Conservation (phyloP, 371 early-diverging fungal genomes). For the Mucor plumbeus region DNA sequence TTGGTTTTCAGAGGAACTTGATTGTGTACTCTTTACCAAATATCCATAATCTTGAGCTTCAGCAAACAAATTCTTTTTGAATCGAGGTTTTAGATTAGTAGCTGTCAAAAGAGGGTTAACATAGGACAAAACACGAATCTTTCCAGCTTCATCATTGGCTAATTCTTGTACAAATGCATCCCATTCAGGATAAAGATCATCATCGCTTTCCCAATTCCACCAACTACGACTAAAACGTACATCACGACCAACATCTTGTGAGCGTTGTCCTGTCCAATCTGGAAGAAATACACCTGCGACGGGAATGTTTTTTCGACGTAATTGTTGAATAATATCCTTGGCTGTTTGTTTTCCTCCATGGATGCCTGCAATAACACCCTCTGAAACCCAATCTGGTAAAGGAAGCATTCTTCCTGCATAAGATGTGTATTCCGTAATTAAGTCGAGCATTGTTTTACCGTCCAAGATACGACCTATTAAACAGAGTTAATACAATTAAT, state of each 20-base stretch:
- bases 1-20: slow-evolving; percentile 17
- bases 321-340: slow-evolving; percentile 32
- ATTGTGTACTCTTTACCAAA: slow-evolving; percentile 33
- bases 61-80: slow-evolving; percentile 37
- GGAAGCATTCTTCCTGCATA: slow-evolving; percentile 55
- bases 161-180: slow-evolving; percentile 38
- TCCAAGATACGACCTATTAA: slow-evolving; percentile 46
- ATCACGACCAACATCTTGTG: slow-evolving; percentile 31
- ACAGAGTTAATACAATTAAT: background rate
- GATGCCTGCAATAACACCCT: slow-evolving; percentile 53
- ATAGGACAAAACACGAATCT: slow-evolving; percentile 40
- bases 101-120: slow-evolving; percentile 50
- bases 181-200: slow-evolving; percentile 53
- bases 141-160: slow-evolving; percentile 18
- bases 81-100: slow-evolving; percentile 24
- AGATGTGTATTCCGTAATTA: slow-evolving; percentile 53
- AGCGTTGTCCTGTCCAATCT: slow-evolving; percentile 58
- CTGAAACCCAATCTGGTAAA: slow-evolving; percentile 53
- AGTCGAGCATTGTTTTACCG: slow-evolving; percentile 46
- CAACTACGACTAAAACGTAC: slow-evolving; percentile 38
- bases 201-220: slow-evolving; percentile 61
- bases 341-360: slow-evolving; percentile 54
- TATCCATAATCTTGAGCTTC: slow-evolving; percentile 44
- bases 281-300: slow-evolving; percentile 50
- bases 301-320: slow-evolving; percentile 37